Base-by-base conservation (phyloP, 805 yeast genomes). In the Dipodascus albidus region DNA sequence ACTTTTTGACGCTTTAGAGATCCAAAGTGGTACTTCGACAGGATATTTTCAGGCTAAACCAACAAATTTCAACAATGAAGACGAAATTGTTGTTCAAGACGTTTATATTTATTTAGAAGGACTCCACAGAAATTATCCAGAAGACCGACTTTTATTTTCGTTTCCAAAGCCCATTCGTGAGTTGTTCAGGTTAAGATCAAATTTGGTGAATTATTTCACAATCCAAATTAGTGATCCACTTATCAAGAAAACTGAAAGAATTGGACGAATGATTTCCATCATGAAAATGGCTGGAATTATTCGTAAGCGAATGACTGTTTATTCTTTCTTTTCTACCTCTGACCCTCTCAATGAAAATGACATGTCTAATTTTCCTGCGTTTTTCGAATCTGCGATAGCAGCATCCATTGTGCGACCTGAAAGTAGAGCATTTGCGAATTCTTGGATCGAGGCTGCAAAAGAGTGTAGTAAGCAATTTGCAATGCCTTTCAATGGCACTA, bases 361-460 rank as follows among this genome's bases (percentile, higher is more conserved):
- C 6, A 27, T 27, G 33, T 6, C 33, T 11, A 27, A 27, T 27
- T 27, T 27, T 11, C 96, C 97, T 2, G 85, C 96, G 1, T 83
- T 89, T 64, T 74, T 91, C 53, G 98, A 91, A 65, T 74, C 89
- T 2, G 87, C 93, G 14, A 71, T 90, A 33, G 73, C 78, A 0
- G 79, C 85, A 59, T 87, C 89, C 1, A 76, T 90, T 17, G 71
- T 87, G 31, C 75, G 91, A 1, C 96, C 96, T 0, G 93, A 86
- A 62, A 80, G 91, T 31, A 75, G 98, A 55, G 65, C 74, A 20
- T 87, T 78, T 63, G 77, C 84, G 6, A 73, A 73, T 49, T 71
- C 82, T 6, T 91, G 97, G 98, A 67, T 77, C 2, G 69, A 73
- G 54, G 83, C 90, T 0, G 73, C 82, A 17, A 60, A 66, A 4